Conservation (phyloP, 2,329 filamentous ascomycete species). For the Ascochyta viciae-villosae region DNA sequence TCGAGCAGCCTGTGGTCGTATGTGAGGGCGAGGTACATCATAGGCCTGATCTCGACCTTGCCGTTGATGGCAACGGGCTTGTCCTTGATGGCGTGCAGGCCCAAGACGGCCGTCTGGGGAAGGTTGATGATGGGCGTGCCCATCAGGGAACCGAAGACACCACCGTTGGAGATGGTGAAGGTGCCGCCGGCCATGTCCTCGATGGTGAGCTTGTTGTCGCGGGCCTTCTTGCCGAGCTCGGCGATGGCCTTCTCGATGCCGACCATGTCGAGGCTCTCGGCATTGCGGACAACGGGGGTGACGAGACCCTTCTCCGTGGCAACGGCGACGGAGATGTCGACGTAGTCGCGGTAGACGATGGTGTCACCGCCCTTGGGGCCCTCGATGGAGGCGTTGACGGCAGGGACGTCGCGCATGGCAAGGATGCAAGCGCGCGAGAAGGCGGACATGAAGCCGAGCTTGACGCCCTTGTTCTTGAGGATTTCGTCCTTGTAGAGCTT, state of each 20-base stretch:
- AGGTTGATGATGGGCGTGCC: conserved; percentile 98
- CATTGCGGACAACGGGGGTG: conserved; percentile 94
- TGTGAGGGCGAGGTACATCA: conserved; percentile 99
- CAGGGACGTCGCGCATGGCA: conserved; percentile 93
- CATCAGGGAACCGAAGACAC: conserved; percentile 96
- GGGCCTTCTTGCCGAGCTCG: conserved; percentile 95
- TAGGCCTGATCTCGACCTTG: conserved; percentile 92
- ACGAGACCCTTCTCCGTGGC: conserved; percentile 97
- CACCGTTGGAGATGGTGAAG: conserved; percentile 96
- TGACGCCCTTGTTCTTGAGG: conserved; percentile 93
- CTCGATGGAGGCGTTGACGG: conserved; percentile 96
- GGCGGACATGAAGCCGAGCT: conserved; percentile 99
- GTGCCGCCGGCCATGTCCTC: conserved; percentile 99
- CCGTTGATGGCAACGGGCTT: conserved; percentile 88
- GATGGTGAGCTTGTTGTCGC: conserved; percentile 95
- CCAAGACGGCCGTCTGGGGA: conserved; percentile 88
- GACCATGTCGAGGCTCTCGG: conserved; percentile 85
- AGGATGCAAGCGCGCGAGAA: conserved; percentile 90
- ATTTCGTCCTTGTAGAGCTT: conserved; percentile 97
- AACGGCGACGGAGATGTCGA: conserved; percentile 96
- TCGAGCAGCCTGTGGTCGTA: conserved; percentile 97
- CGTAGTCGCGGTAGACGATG: conserved; percentile 97
- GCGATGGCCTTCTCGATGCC: conserved; percentile 90
- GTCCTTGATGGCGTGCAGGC: conserved; percentile 96
- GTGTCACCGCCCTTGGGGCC: conserved; percentile 94